Evolutionary conservation across 2,329 filamentous ascomycete species (phyloP), one percentile per base, ranked within the genome.

Genomic region (Hypoxylon sp.): DNA sequence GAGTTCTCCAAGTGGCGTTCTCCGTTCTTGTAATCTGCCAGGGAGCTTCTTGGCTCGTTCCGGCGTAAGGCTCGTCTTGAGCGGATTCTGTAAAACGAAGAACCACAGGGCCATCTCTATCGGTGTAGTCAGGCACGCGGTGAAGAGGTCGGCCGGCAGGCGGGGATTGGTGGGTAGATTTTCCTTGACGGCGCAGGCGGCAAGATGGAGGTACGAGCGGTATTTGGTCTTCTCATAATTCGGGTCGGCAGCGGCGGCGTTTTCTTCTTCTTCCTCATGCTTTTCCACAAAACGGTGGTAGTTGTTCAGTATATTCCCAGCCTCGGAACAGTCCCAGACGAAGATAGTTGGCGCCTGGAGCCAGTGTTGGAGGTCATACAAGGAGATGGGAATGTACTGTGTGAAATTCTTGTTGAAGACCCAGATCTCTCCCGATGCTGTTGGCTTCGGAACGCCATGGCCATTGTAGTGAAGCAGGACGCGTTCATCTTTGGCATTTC

Each of bases 361-460:
- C 96, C 96, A 99, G 65, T 93, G 91, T 80, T 98, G 95, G 48
- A 99, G 83, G 77, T 99, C 96, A 76, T 97, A 98, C 7, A 99
- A 84, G 0, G 95, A 97, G 47, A 99, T 93, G 0, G 96, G 96
- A 46, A 99, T 99, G 78, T 99, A 99, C 80, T 99, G 96, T 0
- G 96, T 99, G 79, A 98, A 99, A 73, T 93, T 98, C 74, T 96
- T 95, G 81, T 99, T 99, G 80, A 99, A 99, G 4, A 98, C 97
- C 96, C 96, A 99, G 19, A 99, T 97, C 80, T 99, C 96, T 13
- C 96, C 96, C 3, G 95, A 98, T 2, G 92, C 90, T 0, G 96
- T 99, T 2, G 96, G 96, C 76, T 98, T 93, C 1, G 96, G 96
- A 10, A 99, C 96, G 51, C 96, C 96, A 79, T 99, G 96, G 15